These are phyloP conservation scores for Neofusicoccum umdonicola DNA, from an alignment of 2,329 filamentous ascomycete genomes.

Conservation along the genomic window DNA sequence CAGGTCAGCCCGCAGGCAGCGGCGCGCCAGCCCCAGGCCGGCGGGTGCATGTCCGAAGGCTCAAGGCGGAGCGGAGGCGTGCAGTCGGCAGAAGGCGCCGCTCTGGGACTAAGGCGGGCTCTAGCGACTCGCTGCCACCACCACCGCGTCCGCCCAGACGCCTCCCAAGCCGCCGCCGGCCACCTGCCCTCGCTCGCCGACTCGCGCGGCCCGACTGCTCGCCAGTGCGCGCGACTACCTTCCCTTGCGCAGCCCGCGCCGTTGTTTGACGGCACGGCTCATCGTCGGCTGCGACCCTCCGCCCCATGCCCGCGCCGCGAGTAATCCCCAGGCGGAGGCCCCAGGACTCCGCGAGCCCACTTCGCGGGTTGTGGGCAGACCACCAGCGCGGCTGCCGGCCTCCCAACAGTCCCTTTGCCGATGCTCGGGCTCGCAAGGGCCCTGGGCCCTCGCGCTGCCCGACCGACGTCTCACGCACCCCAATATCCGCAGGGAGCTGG, in stretches of 20 bases:
- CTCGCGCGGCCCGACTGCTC: constrained; percentile 5
- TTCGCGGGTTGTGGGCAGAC: background rate
- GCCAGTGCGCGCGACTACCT: background rate
- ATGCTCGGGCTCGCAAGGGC: background rate
- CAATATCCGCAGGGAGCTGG: background rate
- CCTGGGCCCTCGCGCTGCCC: background rate
- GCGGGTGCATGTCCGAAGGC: background rate
- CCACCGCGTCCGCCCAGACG: background rate
- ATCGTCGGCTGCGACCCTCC: background rate
- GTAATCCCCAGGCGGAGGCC: constrained; percentile 8
- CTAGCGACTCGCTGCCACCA: background rate
- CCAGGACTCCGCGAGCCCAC: constrained; percentile 12
- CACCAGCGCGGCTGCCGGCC: background rate
- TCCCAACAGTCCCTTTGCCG: background rate
- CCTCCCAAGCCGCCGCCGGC: background rate
- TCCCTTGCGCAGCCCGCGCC: background rate
- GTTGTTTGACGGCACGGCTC: constrained; percentile 9
- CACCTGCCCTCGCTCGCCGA: background rate
- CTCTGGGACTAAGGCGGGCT: background rate
- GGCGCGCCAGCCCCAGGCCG: background rate
- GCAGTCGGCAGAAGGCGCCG: background rate
- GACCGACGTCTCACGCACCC: background rate
- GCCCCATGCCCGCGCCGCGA: background rate
- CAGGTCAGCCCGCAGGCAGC: background rate
- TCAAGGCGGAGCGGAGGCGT: background rate